Conservation (phyloP, 2,329 filamentous ascomycete species). For the Neurospora sp. region DNA sequence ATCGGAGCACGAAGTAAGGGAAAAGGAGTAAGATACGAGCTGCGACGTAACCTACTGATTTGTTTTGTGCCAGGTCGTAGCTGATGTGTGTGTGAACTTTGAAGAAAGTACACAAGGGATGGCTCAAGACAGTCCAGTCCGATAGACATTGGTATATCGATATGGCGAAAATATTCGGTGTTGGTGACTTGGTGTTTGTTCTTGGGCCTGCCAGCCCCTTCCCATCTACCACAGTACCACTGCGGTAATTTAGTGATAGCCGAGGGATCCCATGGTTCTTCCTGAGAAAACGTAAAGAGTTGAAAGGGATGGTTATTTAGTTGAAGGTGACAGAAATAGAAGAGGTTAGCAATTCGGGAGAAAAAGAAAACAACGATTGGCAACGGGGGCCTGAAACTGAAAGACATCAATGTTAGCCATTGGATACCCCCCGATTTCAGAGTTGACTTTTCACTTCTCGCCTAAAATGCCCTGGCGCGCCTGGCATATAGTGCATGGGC, state of each 20-base stretch:
- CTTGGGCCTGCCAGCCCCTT: neutral
- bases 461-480: neutral
- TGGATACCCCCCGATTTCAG: neutral
- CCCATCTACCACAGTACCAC: no score
- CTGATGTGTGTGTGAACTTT: neutral
- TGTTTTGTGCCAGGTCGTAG: neutral
- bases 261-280: neutral
- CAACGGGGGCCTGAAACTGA: neutral
- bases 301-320: neutral
- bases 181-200: neutral
- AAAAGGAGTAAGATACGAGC: neutral
- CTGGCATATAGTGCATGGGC: neutral
- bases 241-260: neutral
- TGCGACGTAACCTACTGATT: neutral
- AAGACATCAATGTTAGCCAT: neutral
- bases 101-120: neutral
- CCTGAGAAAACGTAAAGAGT: neutral
- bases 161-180: neutral
- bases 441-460: neutral
- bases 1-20: neutral
- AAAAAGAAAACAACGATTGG: neutral
- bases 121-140: neutral
- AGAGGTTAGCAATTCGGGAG: neutral
- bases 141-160: neutral
- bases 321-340: neutral